Evolutionary conservation across 768 basidiomycete species (phyloP), one percentile per base, ranked within the genome.

Genomic region (Trichaptum fuscoviolaceum): DNA sequence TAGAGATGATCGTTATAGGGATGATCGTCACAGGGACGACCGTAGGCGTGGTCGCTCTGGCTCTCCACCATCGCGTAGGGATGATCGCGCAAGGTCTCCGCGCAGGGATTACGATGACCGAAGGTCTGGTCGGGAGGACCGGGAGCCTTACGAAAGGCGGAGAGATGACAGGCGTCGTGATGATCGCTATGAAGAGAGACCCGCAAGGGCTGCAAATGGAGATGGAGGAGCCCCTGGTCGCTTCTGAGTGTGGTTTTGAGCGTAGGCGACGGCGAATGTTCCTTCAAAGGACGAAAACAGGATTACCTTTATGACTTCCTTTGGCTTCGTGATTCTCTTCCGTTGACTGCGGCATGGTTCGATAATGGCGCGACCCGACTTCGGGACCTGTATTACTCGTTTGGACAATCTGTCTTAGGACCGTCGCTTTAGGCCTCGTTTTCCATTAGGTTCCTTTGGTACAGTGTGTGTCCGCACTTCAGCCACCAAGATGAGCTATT

Each of bases 111-210:
- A 81, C 79, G 90, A 92, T 82, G 90, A 92, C 80, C 87, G 83
- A 85, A 89, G 89, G 84, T 85, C 90, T 87, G 89, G 90, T 88
- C 91, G 90, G 87, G 91, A 92, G 87, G 92, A 93, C 81, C 90
- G 90, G 87, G 90, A 92, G 77, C 89, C 90, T 76, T 68, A 74
- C 69, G 85, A 89, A 72, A 80, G 77, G 80, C 77, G 87, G 77
- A 83, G 89, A 77, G 90, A 91, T 75, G 88, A 89, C 77, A 84
- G 85, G 79, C 87, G 88, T 79, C 89, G 91, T 79, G 91, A 92
- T 70, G 91, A 92, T 74, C 90, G 88, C 61, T 90, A 78, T 78
- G 91, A 93, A 64, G 91, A 92, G 69, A 85, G 91, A 78, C 79
- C 85, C 67, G 74, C 89, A 74, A 87, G 88, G 80, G 85, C 87